Evolutionary conservation across 164 flowering plant species (phyloP).

Genomic region (Liquidambar formosana): DNA sequence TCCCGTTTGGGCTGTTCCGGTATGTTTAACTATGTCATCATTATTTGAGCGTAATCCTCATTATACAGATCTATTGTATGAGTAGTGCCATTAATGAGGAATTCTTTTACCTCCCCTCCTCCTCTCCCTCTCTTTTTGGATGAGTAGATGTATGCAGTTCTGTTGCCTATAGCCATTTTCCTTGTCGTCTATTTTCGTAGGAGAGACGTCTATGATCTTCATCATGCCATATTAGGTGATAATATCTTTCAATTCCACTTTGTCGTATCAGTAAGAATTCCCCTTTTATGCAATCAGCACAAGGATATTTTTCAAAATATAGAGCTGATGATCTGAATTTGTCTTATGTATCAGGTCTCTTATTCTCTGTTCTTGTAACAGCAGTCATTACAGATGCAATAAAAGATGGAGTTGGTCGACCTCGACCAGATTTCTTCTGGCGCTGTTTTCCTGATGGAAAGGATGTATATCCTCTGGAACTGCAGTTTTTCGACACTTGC

Average conservation of each 20-base stretch:
- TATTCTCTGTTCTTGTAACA: constrained; percentile 58
- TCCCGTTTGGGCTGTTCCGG: constrained; percentile 56
- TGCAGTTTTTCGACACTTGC: background rate
- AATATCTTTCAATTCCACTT: background rate
- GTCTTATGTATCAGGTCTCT: constrained; percentile 45
- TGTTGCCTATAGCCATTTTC: constrained; percentile 54
- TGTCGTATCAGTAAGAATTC: background rate
- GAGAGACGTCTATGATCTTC: constrained; percentile 77
- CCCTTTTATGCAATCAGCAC: background rate
- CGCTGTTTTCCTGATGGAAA: constrained; percentile 87
- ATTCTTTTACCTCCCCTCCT: background rate
- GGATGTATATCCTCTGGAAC: constrained; percentile 36
- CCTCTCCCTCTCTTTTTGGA: too few relatives aligned
- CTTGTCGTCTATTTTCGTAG: constrained; percentile 47
- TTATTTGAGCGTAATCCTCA: background rate
- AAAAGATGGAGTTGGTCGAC: constrained; percentile 76
- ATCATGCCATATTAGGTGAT: constrained; percentile 69
- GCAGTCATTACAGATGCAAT: constrained; percentile 63
- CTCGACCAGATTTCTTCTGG: constrained; percentile 87
- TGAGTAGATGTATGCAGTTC: constrained; percentile 47
- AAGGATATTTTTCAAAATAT: background rate
- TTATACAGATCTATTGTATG: background rate
- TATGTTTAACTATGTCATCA: constrained; percentile 16
- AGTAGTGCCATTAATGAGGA: constrained; percentile 1
- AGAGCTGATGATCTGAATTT: constrained; percentile 1